Evolutionary conservation across 1,284 basidiomycete species (phyloP), one percentile per base, ranked within the genome.

Genomic region (Ceratobasidium sp.): DNA sequence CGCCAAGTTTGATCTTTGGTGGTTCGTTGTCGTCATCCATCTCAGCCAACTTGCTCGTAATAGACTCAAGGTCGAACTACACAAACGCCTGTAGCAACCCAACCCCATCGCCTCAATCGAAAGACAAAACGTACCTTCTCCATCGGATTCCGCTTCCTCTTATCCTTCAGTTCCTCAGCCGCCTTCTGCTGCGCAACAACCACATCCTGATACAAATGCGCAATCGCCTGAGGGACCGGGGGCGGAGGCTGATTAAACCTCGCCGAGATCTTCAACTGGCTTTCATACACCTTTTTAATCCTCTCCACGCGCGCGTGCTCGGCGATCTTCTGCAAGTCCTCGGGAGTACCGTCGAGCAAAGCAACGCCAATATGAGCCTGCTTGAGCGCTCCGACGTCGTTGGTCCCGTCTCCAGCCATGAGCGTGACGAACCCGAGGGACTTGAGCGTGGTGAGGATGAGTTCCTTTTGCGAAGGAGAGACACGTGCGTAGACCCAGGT

Each of bases 401-500:
- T 98, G 20, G 97, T 98, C 53, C 97, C 97, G 84, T 98, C 97
- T 79, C 97, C 97, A 13, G 96, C 97, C 97, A 98, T 98, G 76
- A 98, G 89, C 0, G 97, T 98, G 7, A 90, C 89, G 85, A 95
- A 98, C 39, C 97, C 97, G 39, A 97, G 90, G 15, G 89, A 89
- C 84, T 96, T 95, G 77, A 98, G 88, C 2, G 94, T 93, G 0
- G 95, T 95, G 66, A 98, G 90, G 85, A 98, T 97, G 84, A 91
- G 91, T 85, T 98, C 97, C 86, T 98, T 98, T 85, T 98, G 97
- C 0, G 91, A 86, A 1, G 97, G 97, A n/a, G 97, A 97, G 26
- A 98, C 96, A 71, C 97, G 95, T 28, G 97, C 97, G 82, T 98
- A 98, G 75, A 98, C 97, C 95, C 95, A 98, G 4, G 95, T 96